phyloP scores from a whole-genome alignment of 2,329 filamentous ascomycete species.

The Fusarium abutilonis region DNA sequence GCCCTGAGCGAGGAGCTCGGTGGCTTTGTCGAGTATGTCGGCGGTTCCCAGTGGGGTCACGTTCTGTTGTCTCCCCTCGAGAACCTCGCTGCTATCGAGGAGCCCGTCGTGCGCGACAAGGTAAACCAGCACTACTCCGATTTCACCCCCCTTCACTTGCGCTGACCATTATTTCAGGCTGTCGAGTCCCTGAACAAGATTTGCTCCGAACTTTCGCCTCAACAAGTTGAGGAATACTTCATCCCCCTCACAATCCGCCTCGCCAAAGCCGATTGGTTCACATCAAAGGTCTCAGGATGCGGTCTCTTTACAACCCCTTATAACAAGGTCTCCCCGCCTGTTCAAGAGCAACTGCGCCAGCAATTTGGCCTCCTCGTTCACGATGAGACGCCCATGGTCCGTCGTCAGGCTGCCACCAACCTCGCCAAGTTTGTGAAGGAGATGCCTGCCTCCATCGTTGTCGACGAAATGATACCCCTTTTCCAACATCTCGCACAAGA shows the following conservation, averaged over 20 bases:
- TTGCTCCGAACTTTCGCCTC: slow-evolving; percentile 87
- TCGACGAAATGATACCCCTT: slow-evolving; percentile 98
- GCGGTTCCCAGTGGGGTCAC: slow-evolving; percentile 91
- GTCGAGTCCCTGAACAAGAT: slow-evolving; percentile 99
- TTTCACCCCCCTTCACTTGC: background rate
- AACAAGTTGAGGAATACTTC: slow-evolving; percentile 97
- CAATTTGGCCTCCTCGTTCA: slow-evolving; percentile 94
- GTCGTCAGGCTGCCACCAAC: slow-evolving; percentile 95
- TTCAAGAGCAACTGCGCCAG: slow-evolving; percentile 90
- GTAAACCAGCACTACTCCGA: slow-evolving; percentile 58
- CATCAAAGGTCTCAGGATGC: slow-evolving; percentile 97
- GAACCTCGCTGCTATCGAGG: slow-evolving; percentile 98
- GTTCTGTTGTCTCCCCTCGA: slow-evolving; percentile 96
- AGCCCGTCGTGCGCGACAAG: slow-evolving; percentile 97
- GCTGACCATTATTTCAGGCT: slow-evolving; percentile 66
- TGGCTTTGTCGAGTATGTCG: slow-evolving; percentile 96
- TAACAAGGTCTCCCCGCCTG: slow-evolving; percentile 84
- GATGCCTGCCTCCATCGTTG: slow-evolving; percentile 89
- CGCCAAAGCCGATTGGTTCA: slow-evolving; percentile 99
- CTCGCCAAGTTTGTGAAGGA: slow-evolving; percentile 97
- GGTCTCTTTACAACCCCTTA: slow-evolving; percentile 95
- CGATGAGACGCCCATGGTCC: slow-evolving; percentile 99
- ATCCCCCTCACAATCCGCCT: slow-evolving; percentile 95
- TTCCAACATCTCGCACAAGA: slow-evolving; percentile 97
- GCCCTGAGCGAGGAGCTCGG: slow-evolving; percentile 97